Evolutionary conservation across 2,329 filamentous ascomycete genomes (phyloP), one percentile per base, ranked within the genome.

Genomic region (Dactylonectria estremocensis): DNA sequence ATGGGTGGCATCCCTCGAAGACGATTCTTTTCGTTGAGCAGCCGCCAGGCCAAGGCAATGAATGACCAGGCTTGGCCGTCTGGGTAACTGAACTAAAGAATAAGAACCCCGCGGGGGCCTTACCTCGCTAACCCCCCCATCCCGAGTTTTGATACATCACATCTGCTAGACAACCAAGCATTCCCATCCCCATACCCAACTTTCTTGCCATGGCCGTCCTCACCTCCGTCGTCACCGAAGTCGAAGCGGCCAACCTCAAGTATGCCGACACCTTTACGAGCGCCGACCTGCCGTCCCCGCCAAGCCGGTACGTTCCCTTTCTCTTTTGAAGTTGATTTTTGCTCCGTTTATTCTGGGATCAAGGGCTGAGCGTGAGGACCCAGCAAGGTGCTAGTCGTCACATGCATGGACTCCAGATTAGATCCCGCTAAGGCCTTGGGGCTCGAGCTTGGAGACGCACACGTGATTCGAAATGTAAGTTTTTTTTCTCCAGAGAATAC

Each of bases 331-430:
- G 7, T 43, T 18, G 6, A 43, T 8, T n/a, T n/a, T 57, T 49
- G 45, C 37, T 45, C 24, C 48, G 2, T 18, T 22, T 45, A 16
- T 24, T 20, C 67, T 18, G 54, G 64, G 64, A 69, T 74, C 66
- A 57, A 58, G 64, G 61, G 22, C 61, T 69, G 74, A 67, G 62
- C n/a, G n/a, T 22, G 24, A 18, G 43, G 22, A 37, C 49, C 16
- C 54, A 81, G 80, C 60, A 81, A 81, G 49, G 77, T 81, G 7
- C 72, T 74, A 5, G 71, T 79, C 31, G 86, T 95, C 50, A 93
- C 92, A 0, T 96, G 93, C 81, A 96, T 96, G 93, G 93, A 96
- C 76, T 92, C 93, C 5, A 89, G 93, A 58, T 83, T 91, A 73
- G 87, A 95, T 75, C 90, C 93, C 0, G 86, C 89, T 3, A 83